A percentile compares a stretch with the other conserved stretches of the same genome.
These are phyloP conservation scores for Helminthosporium solani DNA, from an alignment of 2,329 filamentous ascomycete species.

Conservation along the genomic window DNA sequence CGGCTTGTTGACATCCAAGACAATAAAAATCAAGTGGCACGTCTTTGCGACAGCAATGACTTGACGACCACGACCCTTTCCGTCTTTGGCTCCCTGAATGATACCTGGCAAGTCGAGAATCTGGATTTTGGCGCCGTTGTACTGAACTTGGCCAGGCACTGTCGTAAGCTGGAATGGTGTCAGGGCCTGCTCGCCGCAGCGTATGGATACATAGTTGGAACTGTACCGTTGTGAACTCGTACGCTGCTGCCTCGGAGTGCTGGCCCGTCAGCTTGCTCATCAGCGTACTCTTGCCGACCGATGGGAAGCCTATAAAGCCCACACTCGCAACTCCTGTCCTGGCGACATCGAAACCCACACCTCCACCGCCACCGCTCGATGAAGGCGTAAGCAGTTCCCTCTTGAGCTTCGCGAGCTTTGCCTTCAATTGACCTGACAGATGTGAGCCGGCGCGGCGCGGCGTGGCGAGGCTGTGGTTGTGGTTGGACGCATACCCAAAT, in stretches of 20 bases:
- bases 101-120: conserved; percentile 99
- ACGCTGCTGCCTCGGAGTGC: conserved; percentile 94
- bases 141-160: conserved; percentile 91
- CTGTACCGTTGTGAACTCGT: conserved; percentile 92
- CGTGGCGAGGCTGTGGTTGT: conserved; percentile 1
- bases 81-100: conserved; percentile 97
- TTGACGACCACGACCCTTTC: conserved; percentile 94
- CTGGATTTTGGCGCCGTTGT: conserved; percentile 96
- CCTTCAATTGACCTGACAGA: conserved; percentile 75
- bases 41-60: conserved; percentile 99
- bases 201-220: conserved; percentile 11
- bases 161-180: conserved; percentile 65
- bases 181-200: not conserved
- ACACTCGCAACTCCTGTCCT: conserved; percentile 96
- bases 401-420: conserved; percentile 97
- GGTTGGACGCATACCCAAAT: conserved; percentile 64
- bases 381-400: conserved; percentile 87
- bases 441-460: conserved; percentile 21
- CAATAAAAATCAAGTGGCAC: conserved; percentile 97
- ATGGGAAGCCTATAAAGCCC: conserved; percentile 97
- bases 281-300: conserved; percentile 95
- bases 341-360: conserved; percentile 93
- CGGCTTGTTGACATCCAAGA: conserved; percentile 97
- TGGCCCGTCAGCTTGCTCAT: conserved; percentile 95
- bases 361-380: conserved; percentile 76